Evolutionary conservation across 306 rosid genomes (phyloP).

Genomic region (Elaeagnus macrophylla): DNA sequence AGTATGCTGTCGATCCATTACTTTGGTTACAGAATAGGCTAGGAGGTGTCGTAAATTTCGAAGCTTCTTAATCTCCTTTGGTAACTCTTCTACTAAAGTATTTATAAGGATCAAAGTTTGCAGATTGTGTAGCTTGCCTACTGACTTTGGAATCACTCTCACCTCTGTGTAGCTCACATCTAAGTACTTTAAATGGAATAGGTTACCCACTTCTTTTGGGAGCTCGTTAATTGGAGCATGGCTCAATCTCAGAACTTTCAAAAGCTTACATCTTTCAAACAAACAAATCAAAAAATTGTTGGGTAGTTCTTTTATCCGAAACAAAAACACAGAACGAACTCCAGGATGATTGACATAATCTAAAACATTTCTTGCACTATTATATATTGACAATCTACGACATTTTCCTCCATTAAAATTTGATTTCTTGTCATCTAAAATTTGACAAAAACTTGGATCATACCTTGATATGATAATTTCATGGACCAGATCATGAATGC

Average conservation of each 20-base stretch:
- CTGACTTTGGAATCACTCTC: constrained; percentile 4
- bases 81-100: constrained; percentile 17
- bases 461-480: constrained; percentile 42
- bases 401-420: constrained; percentile 36
- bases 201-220: constrained; percentile 12
- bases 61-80: constrained; percentile 19
- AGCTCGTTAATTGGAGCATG: constrained; percentile 7
- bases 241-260: constrained; percentile 21
- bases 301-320: constrained; percentile 24
- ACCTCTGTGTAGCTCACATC: constrained; percentile 22
- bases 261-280: constrained; percentile 5
- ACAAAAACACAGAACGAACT: constrained; percentile 48
- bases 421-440: constrained; percentile 31
- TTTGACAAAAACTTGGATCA: constrained; percentile 40
- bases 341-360: constrained; percentile 35
- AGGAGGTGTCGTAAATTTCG: constrained; percentile 20
- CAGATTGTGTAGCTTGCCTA: constrained; percentile 25
- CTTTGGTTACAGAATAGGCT: constrained; percentile 3
- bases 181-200: constrained; percentile 20
- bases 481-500: constrained; percentile 42
- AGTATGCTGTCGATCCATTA: neutral
- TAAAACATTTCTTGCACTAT: constrained; percentile 25
- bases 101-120: constrained; percentile 24
- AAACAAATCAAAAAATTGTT: neutral
- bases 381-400: constrained; percentile 43